These are phyloP conservation scores for Dothidotthia symphoricarpi DNA, from an alignment of 2,329 filamentous ascomycete species.

Conservation along the genomic window DNA sequence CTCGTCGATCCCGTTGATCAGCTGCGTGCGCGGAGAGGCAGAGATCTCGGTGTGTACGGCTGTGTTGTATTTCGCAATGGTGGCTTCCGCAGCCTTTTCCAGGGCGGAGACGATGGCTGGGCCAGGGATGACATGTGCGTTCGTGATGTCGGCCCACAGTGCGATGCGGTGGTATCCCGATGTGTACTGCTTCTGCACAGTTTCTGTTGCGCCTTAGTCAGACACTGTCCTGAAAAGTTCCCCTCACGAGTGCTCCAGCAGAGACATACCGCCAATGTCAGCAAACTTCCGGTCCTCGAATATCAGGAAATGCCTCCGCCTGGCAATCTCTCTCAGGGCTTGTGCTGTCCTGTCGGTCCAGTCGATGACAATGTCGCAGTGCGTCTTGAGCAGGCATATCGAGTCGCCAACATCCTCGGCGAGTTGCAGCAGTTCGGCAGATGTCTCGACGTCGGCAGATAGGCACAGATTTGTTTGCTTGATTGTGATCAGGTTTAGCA, in stretches of 20 bases:
- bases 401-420: conserved; percentile 60
- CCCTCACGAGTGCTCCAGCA: not conserved
- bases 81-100: conserved; percentile 48
- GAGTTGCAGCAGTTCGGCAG: conserved; percentile 54
- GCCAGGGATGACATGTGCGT: conserved; percentile 54
- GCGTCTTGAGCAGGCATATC: conserved; percentile 61
- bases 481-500: conserved; percentile 50
- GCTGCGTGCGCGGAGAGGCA: conserved; percentile 31
- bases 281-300: conserved; percentile 58
- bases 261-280: conserved; percentile 53
- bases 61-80: conserved; percentile 52
- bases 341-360: conserved; percentile 57
- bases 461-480: conserved; percentile 55
- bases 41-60: conserved; percentile 53
- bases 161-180: conserved; percentile 52
- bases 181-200: conserved; percentile 56
- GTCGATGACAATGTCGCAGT: conserved; percentile 62
- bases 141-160: conserved; percentile 54
- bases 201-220: conserved; percentile 40
- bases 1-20: conserved; percentile 30
- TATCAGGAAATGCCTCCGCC: conserved; percentile 52
- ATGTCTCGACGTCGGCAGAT: conserved; percentile 58
- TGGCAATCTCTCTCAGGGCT: conserved; percentile 49
- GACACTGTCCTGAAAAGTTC: conserved; percentile 2
- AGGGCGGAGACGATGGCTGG: conserved; percentile 53